Evolutionary conservation across 352 stramenopile genomes (phyloP).

Genomic region (Pythium volutum): DNA sequence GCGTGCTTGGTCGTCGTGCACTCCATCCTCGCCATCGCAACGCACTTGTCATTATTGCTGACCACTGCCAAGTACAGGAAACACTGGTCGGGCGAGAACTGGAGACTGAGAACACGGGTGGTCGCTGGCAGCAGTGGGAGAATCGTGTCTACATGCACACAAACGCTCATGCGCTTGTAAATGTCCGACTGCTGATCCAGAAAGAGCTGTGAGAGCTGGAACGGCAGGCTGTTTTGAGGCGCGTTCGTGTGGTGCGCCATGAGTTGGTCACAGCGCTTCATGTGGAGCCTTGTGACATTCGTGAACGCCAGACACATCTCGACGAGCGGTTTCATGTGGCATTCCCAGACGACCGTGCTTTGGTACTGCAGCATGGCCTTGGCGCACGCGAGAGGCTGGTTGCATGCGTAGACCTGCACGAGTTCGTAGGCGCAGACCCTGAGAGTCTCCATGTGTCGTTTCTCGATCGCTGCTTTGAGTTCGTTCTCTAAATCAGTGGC

Average conservation of each 20-base stretch:
- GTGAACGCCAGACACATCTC: constrained; percentile 33
- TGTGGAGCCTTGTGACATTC: constrained; percentile 50
- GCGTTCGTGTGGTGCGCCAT: constrained; percentile 38
- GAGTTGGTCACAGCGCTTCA: constrained; percentile 39
- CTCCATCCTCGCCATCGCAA: constrained; percentile 57
- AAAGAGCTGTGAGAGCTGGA: constrained; percentile 65
- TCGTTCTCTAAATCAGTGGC: constrained; percentile 8
- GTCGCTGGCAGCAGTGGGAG: constrained; percentile 38
- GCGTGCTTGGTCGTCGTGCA: constrained; percentile 36
- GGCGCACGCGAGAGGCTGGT: constrained; percentile 39
- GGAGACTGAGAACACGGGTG: constrained; percentile 45
- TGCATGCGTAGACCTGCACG: constrained; percentile 50
- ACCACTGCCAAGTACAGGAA: constrained; percentile 60
- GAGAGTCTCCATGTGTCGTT: constrained; percentile 35
- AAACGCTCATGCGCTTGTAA: constrained; percentile 57
- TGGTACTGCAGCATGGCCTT: constrained; percentile 67
- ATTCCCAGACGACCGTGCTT: constrained; percentile 35
- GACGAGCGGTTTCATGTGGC: constrained; percentile 33
- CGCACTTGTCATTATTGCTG: constrained; percentile 34
- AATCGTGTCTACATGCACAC: constrained; percentile 35
- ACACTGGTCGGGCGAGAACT: constrained; percentile 65
- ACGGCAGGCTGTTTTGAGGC: constrained; percentile 45
- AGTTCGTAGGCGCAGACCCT: constrained; percentile 52
- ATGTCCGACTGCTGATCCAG: constrained; percentile 62
- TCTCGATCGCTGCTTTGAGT: constrained; percentile 38